Conservation (phyloP, 495 filamentous ascomycete genomes). For the Penicillium roqueforti region DNA sequence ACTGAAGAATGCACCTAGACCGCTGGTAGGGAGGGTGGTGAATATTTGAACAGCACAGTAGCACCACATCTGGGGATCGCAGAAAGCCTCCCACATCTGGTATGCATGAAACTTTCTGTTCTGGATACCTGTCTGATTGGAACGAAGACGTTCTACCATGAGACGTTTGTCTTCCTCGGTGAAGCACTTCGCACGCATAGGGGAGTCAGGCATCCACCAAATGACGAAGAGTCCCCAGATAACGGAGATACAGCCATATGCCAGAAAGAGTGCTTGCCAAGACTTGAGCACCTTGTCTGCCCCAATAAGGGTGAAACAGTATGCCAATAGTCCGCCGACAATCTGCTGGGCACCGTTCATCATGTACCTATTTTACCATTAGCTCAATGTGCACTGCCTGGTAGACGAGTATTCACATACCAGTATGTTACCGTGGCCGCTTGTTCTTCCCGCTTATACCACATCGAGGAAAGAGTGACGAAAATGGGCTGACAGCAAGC, state of each 20-base stretch:
- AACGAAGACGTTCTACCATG: constrained; percentile 46
- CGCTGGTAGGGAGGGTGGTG: constrained; percentile 64
- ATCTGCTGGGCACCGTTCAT: constrained; percentile 60
- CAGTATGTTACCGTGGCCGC: constrained; percentile 62
- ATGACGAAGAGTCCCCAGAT: constrained; percentile 48
- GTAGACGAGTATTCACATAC: constrained; percentile 25
- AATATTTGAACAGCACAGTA: constrained; percentile 55
- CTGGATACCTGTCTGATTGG: constrained; percentile 53
- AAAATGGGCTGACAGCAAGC: constrained; percentile 58
- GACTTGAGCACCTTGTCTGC: constrained; percentile 38
- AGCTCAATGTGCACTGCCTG: neutral
- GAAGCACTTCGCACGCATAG: constrained; percentile 48
- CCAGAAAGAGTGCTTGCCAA: constrained; percentile 59
- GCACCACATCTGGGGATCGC: constrained; percentile 44
- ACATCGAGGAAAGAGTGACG: constrained; percentile 63
- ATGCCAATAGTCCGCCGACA: constrained; percentile 53
- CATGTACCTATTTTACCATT: constrained; percentile 47
- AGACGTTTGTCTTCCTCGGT: constrained; percentile 47
- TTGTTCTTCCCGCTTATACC: constrained; percentile 68
- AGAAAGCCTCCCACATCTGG: constrained; percentile 43
- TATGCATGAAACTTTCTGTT: constrained; percentile 47
- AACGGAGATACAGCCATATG: constrained; percentile 52
- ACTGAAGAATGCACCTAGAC: constrained; percentile 62
- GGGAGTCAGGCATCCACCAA: constrained; percentile 46
- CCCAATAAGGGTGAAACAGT: constrained; percentile 54